Percentiles rank a stretch among this genome's conserved stretches.
Evolutionary conservation across 2,329 filamentous ascomycete genomes (phyloP).

Genomic region (Fusarium goolgardi): DNA sequence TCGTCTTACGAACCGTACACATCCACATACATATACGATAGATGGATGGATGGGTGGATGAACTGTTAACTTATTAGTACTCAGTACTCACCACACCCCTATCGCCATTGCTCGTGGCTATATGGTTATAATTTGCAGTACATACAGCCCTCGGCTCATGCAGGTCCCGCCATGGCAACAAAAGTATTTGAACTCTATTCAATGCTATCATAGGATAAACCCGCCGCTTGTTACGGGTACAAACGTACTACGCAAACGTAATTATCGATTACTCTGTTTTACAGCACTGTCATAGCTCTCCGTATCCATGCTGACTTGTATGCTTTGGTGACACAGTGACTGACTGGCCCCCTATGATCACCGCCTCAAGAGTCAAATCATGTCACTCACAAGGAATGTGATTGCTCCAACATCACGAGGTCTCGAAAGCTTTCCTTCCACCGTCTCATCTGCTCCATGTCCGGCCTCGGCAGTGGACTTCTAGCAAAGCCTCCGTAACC

Average conservation of each 20-base stretch:
- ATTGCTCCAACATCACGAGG: conserved; percentile 63
- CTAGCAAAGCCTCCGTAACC: conserved; percentile 71
- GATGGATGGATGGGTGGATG: not conserved
- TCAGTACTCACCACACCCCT: conserved; percentile 16
- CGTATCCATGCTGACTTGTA: conserved; percentile 6
- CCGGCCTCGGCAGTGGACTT: conserved; percentile 56
- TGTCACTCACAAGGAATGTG: conserved; percentile 54
- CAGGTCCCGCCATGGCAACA: conserved; percentile 29
- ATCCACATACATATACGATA: conserved; percentile 6
- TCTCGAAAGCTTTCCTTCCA: conserved; percentile 69
- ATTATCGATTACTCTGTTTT: not conserved
- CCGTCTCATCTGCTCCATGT: conserved; percentile 58
- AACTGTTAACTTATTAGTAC: not conserved
- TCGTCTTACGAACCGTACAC: conserved; percentile 10
- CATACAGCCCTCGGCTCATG: conserved; percentile 18
- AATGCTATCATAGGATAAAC: conserved; percentile 11
- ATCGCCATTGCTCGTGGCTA: not conserved
- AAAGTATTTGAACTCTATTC: not conserved
- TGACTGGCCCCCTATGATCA: conserved; percentile 1
- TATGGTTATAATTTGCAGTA: not conserved
- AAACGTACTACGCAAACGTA: not conserved
- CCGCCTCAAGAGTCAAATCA: conserved; percentile 46
- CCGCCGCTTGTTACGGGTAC: conserved; percentile 4
- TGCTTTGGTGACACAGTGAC: conserved; percentile 25
- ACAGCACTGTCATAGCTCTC: conserved; percentile 13